These are phyloP conservation scores for Fraxinus americana DNA, from an alignment of 257 asterid genomes.

Conservation along the genomic window DNA sequence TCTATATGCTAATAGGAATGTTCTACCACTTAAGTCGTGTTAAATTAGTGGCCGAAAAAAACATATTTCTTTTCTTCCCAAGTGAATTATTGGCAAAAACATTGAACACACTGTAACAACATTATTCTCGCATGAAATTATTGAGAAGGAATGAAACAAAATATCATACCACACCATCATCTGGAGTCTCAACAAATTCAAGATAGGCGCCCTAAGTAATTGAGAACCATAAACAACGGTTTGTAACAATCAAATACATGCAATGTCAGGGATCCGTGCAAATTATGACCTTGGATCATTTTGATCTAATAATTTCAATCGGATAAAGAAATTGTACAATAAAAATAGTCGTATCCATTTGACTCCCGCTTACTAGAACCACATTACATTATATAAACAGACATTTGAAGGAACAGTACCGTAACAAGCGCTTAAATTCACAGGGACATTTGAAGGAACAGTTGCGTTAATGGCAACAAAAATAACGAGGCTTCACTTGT, in stretches of 20 bases:
- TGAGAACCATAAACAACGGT: no score
- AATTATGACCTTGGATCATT: no score
- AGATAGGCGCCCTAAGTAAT: no score
- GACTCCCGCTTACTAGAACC: not conserved
- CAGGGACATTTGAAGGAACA: not conserved
- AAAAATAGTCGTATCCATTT: not conserved
- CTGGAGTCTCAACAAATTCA: no score
- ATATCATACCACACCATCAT: no score
- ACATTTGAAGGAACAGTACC: not conserved
- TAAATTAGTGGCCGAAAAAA: not conserved
- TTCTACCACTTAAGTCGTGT: not conserved
- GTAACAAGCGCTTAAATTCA: constrained; percentile 7
- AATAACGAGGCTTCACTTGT: no score
- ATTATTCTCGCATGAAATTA: no score
- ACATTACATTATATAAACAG: not conserved
- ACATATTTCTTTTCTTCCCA: not conserved
- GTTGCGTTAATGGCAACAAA: not conserved
- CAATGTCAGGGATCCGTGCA: no score
- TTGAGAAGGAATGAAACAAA: no score
- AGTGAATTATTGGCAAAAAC: constrained; percentile 1
- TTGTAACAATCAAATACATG: no score
- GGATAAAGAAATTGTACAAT: not conserved
- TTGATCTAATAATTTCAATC: not conserved
- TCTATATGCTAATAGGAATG: constrained; percentile 6
- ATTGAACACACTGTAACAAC: not conserved